A percentile compares a stretch with the other conserved stretches of the same genome.
Evolutionary conservation across 2,329 filamentous ascomycete genomes (phyloP).

Genomic region (Aspergillus candidus): DNA sequence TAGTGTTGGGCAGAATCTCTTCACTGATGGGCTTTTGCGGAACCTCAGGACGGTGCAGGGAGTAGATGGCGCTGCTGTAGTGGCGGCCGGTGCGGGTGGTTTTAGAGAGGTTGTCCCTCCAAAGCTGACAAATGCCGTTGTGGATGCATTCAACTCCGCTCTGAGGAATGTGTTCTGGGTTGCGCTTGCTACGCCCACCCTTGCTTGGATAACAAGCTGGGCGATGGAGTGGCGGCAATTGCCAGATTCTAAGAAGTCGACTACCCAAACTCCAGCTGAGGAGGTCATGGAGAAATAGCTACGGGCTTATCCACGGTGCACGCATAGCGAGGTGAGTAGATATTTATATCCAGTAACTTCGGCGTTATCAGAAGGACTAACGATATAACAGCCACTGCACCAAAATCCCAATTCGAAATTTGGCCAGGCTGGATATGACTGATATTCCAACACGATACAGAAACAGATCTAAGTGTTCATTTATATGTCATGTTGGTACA

Average conservation of each 20-base stretch:
- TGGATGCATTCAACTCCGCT: constrained; percentile 6
- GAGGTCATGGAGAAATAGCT: too few species aligned
- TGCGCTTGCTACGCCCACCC: constrained; percentile 5
- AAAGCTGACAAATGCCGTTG: constrained; percentile 3
- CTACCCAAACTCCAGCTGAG: too few species aligned
- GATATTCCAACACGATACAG: too few species aligned
- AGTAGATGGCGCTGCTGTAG: constrained; percentile 3
- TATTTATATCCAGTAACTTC: too few species aligned
- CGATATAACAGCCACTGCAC: too few species aligned
- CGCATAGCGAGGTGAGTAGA: too few species aligned
- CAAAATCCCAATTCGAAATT: too few species aligned
- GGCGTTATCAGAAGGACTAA: too few species aligned
- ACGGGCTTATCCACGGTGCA: too few species aligned
- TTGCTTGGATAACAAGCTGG: constrained; percentile 2
- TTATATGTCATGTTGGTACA: too few species aligned
- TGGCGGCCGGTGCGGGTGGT: constrained; percentile 5
- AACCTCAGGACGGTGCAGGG: constrained; percentile 3
- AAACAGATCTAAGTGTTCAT: too few species aligned
- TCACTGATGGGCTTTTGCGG: constrained; percentile 6
- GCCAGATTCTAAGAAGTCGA: background rate
- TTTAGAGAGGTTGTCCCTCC: constrained; percentile 5
- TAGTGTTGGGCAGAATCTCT: constrained; percentile 9
- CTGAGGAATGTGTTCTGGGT: constrained; percentile 8
- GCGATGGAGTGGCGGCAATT: constrained; percentile 2
- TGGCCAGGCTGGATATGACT: too few species aligned